Evolutionary conservation across 2,329 filamentous ascomycete species (phyloP), one percentile per base, ranked within the genome.

Genomic region (Colletotrichum sp.): DNA sequence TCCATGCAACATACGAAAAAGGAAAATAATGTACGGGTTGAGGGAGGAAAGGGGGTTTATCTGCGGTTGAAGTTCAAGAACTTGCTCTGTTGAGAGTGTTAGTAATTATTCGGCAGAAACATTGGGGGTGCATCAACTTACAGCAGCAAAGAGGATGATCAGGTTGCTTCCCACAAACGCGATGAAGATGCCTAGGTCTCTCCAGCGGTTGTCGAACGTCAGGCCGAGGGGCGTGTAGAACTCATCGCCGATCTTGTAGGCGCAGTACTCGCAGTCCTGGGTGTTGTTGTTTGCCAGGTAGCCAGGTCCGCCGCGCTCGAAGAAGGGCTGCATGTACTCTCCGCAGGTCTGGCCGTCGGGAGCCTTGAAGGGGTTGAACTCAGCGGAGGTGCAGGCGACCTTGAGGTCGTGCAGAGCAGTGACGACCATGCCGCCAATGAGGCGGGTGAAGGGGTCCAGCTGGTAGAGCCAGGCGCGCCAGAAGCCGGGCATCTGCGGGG

Each of bases 401-500:
- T 86, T 81, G 8, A 91, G 87, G 2, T 87, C 90, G 80, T 96
- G 93, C 8, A 97, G 89, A 77, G 95, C 95, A 0, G 95, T 96
- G 4, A 94, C 93, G 18, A 96, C 91, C 88, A 96, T 95, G 72
- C 95, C 95, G 65, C 93, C 89, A 80, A 98, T 95, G 34, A 98
- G 91, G 8, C 95, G 92, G 0, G 95, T 98, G 84, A 97, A 95
- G 4, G 95, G 95, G 81, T 96, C 93, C 18, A 98, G 91, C 83
- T 96, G 88, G 87, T 96, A 96, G 9, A 97, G 88, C 95, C 95
- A 97, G 2, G 90, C 88, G 39, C 93, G 90, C 94, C 94, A 97
- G 86, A 96, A 96, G 3, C 85, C 87, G 3, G 95, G 93, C 85
- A 98, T 98, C 83, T 95, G 92, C 0, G 93, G 91, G 57, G 93